Base-by-base conservation (phyloP, 2,329 filamentous ascomycete species). In the Ascochyta clinopodiicola region DNA sequence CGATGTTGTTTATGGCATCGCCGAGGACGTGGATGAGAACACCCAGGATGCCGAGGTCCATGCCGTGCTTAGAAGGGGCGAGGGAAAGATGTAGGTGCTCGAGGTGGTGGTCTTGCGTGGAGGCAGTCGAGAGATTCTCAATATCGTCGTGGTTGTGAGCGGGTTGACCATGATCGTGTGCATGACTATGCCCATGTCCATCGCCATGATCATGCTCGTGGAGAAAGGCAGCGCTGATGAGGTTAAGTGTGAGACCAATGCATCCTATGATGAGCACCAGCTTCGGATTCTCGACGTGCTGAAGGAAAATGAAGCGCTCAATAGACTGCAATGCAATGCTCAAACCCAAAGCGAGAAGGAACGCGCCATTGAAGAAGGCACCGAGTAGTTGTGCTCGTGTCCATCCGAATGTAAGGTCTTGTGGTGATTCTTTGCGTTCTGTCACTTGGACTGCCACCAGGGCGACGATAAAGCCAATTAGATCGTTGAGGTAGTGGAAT, bases 321-420 rank as follows among this genome's bases (percentile, higher is more conserved):
- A 92, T 81, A 0, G 89, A 87, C 68, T 92, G 89, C 2, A 92
- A 76, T 31, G 89, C 82, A 44, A 92, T 90, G 71, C 88, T 91
- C 32, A 92, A 74, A 1, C 88, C 88, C 2, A 93, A 77, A 0
- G 88, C 89, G 15, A 92, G 74, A 1, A 93, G 80, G 55, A 93
- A 90, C 1, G 88, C 86, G 13, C 89, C 89, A 66, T 93, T 93
- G 81, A 92, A 93, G 73, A 93, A 93, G 21, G 88, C 88, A 5
- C 89, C 89, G 0, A 93, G 79, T 1, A 92, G 73, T n/a, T 85
- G 83, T 15, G 89, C 88, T 29, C 90, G 82, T 52, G 90, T 87
- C 89, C 88, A 92, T n/a, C 89, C 89, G 62, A 90, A 92, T 0
- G 88, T 85, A 15, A 90, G 79, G 9, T 79, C 79, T 57, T 83